These are phyloP conservation scores for Maudiozyma pseudohumilis DNA, from an alignment of 805 yeast genomes.

Conservation along the genomic window DNA sequence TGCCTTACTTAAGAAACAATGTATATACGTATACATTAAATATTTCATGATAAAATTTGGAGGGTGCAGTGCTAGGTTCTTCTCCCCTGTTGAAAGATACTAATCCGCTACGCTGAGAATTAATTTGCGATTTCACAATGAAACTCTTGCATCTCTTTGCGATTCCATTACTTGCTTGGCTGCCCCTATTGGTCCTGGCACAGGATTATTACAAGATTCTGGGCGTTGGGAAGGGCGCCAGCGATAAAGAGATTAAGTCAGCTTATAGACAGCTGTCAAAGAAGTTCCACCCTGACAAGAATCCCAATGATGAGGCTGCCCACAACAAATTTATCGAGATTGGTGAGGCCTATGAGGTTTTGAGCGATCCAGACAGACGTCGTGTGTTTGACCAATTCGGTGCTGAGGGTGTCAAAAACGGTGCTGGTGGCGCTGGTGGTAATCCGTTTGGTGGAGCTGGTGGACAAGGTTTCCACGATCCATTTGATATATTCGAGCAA, in stretches of 20 bases:
- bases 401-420: conserved; percentile 56
- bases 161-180: background rate
- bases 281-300: conserved; percentile 92
- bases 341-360: conserved; percentile 87
- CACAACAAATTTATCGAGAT: conserved; percentile 80
- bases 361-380: conserved; percentile 62
- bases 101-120: too few species aligned
- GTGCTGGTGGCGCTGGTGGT: conserved; percentile 50
- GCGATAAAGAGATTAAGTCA: conserved; percentile 70
- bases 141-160: too few species aligned
- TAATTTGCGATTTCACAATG: too few species aligned
- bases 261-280: conserved; percentile 77
- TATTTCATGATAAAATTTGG: too few species aligned
- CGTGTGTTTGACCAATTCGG: conserved; percentile 68
- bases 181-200: conserved; percentile 17
- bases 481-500: conserved; percentile 29
- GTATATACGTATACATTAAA: too few species aligned
- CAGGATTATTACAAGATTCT: conserved; percentile 51
- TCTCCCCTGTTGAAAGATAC: too few species aligned
- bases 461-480: conserved; percentile 33
- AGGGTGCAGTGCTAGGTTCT: too few species aligned
- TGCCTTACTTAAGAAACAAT: too few species aligned
- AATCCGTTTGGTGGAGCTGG: conserved; percentile 28
- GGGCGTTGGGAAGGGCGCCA: conserved; percentile 60
- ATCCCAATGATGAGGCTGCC: conserved; percentile 72